Conservation (phyloP, 805 yeast species). For the Saccharomycopsis microspora region DNA sequence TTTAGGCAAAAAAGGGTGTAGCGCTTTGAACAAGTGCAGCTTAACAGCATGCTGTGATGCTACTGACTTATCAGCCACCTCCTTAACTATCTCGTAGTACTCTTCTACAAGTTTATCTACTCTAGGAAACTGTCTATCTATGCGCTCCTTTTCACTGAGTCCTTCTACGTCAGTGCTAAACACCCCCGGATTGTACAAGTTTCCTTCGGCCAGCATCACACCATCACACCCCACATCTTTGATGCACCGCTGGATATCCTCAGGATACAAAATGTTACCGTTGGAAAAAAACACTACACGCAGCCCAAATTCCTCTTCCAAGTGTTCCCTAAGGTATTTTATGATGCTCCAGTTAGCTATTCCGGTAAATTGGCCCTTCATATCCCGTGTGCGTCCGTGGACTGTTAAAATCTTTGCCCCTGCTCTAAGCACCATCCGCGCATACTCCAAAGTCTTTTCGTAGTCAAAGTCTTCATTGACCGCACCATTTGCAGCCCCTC, state of each 20-base stretch:
- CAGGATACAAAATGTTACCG: conserved; percentile 88
- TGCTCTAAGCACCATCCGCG: conserved; percentile 76
- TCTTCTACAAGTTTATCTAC: conserved; percentile 78
- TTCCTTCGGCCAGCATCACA: conserved; percentile 97
- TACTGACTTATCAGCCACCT: conserved; percentile 27
- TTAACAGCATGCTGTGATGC: conserved; percentile 83
- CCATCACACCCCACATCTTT: conserved; percentile 66
- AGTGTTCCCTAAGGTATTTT: conserved; percentile 61
- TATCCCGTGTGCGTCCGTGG: conserved; percentile 93
- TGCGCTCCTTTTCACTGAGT: conserved; percentile 24
- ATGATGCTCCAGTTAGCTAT: conserved; percentile 87
- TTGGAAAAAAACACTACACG: conserved; percentile 70
- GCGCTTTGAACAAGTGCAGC: conserved; percentile 79
- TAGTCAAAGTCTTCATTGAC: conserved; percentile 25
- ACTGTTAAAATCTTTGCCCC: conserved; percentile 95
- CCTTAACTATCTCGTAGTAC: conserved; percentile 72
- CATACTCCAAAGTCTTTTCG: conserved; percentile 75
- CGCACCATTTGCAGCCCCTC: conserved; percentile 2
- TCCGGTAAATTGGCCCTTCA: conserved; percentile 96
- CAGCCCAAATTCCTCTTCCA: conserved; percentile 30
- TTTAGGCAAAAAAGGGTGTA: conserved; percentile 67
- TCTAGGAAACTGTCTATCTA: conserved; percentile 67
- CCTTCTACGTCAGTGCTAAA: conserved; percentile 26
- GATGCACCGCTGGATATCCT: conserved; percentile 65
- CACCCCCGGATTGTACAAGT: conserved; percentile 85